Evolutionary conservation across 2,329 filamentous ascomycete genomes (phyloP), one percentile per base, ranked within the genome.

Genomic region (Calonectria pseudoturangicola): DNA sequence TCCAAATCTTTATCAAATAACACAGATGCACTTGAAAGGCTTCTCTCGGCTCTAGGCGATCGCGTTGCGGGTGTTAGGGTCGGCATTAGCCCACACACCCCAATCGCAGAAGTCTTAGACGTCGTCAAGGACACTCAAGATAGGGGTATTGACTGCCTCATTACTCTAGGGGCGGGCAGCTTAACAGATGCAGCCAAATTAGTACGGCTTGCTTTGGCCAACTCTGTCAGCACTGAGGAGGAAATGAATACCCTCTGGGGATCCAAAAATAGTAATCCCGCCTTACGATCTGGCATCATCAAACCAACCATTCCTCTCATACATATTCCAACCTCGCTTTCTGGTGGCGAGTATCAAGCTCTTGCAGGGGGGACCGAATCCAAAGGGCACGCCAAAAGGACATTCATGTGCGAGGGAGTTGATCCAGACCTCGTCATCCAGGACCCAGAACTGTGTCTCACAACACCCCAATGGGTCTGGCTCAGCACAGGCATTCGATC

Each of bases 381-480:
- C 33, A 41, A 41, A 13, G 54, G 54, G 2, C 54, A 58, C 18
- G 54, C 54, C 33, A 58, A 58, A 18, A 58, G 54, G 27, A 58
- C 54, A 1, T 58, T 58, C 21, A 15, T 58, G n/a, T 58, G 54
- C 54, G 33, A 58, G n/a, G 54, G 54, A 12, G n/a, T 58, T 36
- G 54, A 58, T 41, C 54, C 54, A 9, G 54, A 58, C 39, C 33
- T 58, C 7, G 54, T 58, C 1, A 58, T 58, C 8, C 54, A 41
- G n/a, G 54, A 58, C 33, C 54, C 54, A 27, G 54, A 58, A 41
- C n/a, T 58, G n/a, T 58, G 54, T 5, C 54, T 58, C 12, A 58
- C 54, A 18, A 58, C 54, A 13, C 54, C 54, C 5, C 33, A 58
- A 36, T 58, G 54, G 54, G 54, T 58, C n/a, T 58, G 54, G 54